Percentiles rank a stretch among this genome's conserved stretches.
These are phyloP conservation scores for Paecilomyces formosus DNA, from an alignment of 2,329 filamentous ascomycete genomes.

Conservation along the genomic window DNA sequence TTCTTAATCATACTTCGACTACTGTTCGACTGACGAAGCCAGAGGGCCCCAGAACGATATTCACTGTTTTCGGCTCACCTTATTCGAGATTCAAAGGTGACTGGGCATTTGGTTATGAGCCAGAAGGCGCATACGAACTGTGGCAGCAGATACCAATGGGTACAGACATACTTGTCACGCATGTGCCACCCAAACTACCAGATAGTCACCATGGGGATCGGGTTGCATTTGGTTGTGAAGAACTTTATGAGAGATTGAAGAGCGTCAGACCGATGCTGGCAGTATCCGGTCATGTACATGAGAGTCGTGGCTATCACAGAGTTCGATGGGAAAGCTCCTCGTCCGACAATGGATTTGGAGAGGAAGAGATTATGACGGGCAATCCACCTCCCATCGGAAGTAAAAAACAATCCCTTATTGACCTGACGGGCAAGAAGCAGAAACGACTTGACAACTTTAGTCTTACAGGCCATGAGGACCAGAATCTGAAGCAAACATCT, in stretches of 20 bases:
- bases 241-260: conserved; percentile 38
- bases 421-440: conserved; percentile 41
- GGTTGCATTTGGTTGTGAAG: conserved; percentile 41
- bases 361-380: conserved; percentile 12
- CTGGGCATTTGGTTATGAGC: conserved; percentile 51
- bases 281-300: conserved; percentile 55
- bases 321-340: conserved; percentile 38
- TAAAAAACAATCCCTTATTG: conserved; percentile 48
- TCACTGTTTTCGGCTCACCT: conserved; percentile 54
- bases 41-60: conserved; percentile 39
- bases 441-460: conserved; percentile 25
- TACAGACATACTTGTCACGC: conserved; percentile 49
- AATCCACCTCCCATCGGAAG: conserved; percentile 36
- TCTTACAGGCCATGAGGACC: conserved; percentile 5
- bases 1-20: conserved; percentile 44
- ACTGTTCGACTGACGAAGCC: conserved; percentile 37
- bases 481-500: too few species aligned
- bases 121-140: conserved; percentile 31
- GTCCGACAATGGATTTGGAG: neutral
- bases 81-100: conserved; percentile 39
- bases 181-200: conserved; percentile 47
- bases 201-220: conserved; percentile 34
- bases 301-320: conserved; percentile 46
- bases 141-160: conserved; percentile 47
- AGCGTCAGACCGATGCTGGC: conserved; percentile 44